phyloP scores from a whole-genome alignment of 768 basidiomycete species.

The Suillus bovinus region DNA sequence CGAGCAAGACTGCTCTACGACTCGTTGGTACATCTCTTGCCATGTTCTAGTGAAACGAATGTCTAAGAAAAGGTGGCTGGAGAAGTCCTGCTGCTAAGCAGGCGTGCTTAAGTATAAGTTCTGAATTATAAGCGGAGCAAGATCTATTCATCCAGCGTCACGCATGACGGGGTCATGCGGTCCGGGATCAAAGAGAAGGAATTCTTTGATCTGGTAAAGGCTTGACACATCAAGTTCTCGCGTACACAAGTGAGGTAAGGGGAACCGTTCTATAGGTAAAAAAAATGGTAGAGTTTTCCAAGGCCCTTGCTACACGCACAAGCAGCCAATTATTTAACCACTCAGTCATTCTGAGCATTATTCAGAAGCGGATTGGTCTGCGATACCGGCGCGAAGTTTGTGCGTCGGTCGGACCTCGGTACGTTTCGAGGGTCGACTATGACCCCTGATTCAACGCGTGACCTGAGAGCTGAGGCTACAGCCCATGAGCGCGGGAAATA shows the following conservation, averaged over 20 bases:
- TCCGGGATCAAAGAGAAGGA: slow-evolving; percentile 10
- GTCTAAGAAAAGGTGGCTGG: slow-evolving; percentile 4
- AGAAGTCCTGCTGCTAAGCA: not conserved
- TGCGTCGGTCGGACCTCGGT: not conserved
- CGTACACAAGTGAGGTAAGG: not conserved
- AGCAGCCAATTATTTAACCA: no score
- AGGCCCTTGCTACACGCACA: not conserved
- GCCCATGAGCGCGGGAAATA: not conserved
- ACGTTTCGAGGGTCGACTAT: not conserved
- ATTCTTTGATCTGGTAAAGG: not conserved
- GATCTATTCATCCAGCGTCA: slow-evolving; percentile 18
- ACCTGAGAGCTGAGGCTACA: not conserved
- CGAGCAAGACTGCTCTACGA: slow-evolving; percentile 60
- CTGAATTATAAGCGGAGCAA: not conserved
- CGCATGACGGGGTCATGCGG: slow-evolving; percentile 9
- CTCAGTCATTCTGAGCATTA: not conserved
- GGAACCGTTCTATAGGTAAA: not conserved
- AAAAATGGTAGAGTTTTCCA: not conserved
- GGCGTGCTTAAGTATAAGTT: slow-evolving; percentile 15
- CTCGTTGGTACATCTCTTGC: slow-evolving; percentile 57
- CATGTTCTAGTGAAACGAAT: slow-evolving; percentile 15
- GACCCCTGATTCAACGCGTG: not conserved
- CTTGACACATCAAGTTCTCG: no score
- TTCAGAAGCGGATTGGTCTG: not conserved
- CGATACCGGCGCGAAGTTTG: not conserved